These are phyloP conservation scores for Stachybotrys elegans DNA, from an alignment of 2,329 filamentous ascomycete species.

Conservation along the genomic window DNA sequence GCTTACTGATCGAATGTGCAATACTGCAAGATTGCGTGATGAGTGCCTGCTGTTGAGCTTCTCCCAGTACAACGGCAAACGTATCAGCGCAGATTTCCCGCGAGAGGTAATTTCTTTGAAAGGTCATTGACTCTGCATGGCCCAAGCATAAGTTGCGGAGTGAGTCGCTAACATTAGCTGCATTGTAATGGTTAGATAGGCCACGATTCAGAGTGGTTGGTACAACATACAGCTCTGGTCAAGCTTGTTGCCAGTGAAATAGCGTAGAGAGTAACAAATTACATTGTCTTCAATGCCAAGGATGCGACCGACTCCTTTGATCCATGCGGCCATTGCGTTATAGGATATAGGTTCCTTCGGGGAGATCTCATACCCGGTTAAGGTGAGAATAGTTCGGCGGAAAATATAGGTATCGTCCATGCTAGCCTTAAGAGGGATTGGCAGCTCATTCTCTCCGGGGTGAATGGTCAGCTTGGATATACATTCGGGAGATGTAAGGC, in stretches of 20 bases:
- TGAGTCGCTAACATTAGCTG: conserved; percentile 3
- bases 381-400: conserved; percentile 1
- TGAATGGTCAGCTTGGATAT: conserved; percentile 19
- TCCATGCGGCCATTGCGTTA: conserved; percentile 10
- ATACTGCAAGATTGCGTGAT: conserved; percentile 13
- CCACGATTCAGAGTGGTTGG: too few relatives aligned
- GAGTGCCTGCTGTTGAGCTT: conserved; percentile 10
- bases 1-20: conserved; percentile 11
- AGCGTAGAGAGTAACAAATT: conserved; percentile 7
- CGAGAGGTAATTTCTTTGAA: conserved; percentile 7
- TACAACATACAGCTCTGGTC: not conserved
- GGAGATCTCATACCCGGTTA: conserved; percentile 10
- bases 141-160: conserved; percentile 4
- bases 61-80: conserved; percentile 2
- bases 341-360: conserved; percentile 9
- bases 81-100: conserved; percentile 4
- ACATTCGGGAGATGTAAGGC: conserved; percentile 14
- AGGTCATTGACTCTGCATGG: conserved; percentile 3
- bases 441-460: conserved; percentile 15
- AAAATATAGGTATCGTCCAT: conserved; percentile 6
- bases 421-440: conserved; percentile 1
- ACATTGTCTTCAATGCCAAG: conserved; percentile 2
- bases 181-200: too few relatives aligned
- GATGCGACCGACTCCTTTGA: conserved; percentile 5
- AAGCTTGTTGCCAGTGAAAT: conserved; percentile 6